These are phyloP conservation scores for Nothophoma quercina DNA, from an alignment of 2,329 filamentous ascomycete species.

Conservation along the genomic window DNA sequence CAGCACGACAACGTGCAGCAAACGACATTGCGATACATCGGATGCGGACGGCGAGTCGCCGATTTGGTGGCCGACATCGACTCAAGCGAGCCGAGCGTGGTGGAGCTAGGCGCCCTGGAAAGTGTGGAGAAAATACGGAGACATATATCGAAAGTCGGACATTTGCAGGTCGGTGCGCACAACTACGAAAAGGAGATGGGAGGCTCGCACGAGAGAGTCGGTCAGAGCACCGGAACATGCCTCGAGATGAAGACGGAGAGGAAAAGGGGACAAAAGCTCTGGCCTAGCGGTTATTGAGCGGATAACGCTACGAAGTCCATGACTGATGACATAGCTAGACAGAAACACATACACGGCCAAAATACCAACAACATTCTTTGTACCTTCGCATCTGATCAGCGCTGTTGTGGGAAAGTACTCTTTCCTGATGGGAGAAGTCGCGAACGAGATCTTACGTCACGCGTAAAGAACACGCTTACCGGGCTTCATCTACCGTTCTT, in stretches of 20 bases:
- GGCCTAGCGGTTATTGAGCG: conserved; percentile 2
- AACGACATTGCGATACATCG: conserved; percentile 1
- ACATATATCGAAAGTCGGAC: not conserved
- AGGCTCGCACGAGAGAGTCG: conserved; percentile 2
- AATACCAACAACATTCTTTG: too few species aligned
- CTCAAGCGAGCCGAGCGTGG: not conserved
- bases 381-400: too few species aligned
- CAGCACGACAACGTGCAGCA: conserved; percentile 7
- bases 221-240: not conserved
- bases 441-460: too few species aligned
- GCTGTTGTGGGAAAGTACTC: too few species aligned
- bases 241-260: conserved; percentile 1
- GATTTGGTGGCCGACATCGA: not conserved
- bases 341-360: not conserved
- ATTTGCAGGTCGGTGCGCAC: not conserved
- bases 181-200: not conserved
- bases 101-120: conserved; percentile 10
- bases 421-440: too few species aligned
- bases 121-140: conserved; percentile 6
- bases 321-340: not conserved
- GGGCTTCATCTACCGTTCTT: too few species aligned
- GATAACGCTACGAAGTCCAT: not conserved
- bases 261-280: conserved; percentile 4
- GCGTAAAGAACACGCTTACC: too few species aligned
- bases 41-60: not conserved